Conservation (phyloP, 257 asterid genomes). For the Plantago elongata region DNA sequence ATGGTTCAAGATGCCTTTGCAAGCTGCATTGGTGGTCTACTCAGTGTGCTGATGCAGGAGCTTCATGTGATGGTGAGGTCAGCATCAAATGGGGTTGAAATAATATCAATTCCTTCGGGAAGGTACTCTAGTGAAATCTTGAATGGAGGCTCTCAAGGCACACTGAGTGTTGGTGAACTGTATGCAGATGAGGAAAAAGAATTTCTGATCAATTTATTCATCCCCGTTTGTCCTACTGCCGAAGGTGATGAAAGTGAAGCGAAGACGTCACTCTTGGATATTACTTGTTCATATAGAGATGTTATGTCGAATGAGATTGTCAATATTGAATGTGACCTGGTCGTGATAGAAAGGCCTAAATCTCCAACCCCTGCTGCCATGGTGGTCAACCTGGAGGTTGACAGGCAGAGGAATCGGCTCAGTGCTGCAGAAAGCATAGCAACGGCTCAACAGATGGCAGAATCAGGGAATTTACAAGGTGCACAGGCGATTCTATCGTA, state of each 20-base stretch:
- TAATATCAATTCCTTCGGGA: slow-evolving; percentile 23
- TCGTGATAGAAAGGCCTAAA: slow-evolving; percentile 23
- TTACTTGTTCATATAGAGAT: slow-evolving; percentile 25
- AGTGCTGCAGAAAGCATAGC: slow-evolving; percentile 25
- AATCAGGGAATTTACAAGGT: slow-evolving; percentile 20
- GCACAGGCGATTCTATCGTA: slow-evolving; percentile 17
- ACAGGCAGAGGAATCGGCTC: slow-evolving; percentile 34
- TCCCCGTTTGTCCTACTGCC: slow-evolving; percentile 1
- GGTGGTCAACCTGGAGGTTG: slow-evolving; percentile 27
- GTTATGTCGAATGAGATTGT: slow-evolving; percentile 18
- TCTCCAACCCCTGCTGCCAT: slow-evolving; percentile 4
- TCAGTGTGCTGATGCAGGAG: slow-evolving; percentile 27
- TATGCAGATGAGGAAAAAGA: slow-evolving; percentile 32
- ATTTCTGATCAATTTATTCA: slow-evolving; percentile 21
- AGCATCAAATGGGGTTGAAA: slow-evolving; percentile 24
- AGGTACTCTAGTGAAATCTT: slow-evolving; percentile 22
- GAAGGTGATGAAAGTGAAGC: slow-evolving; percentile 8
- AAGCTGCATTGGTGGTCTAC: slow-evolving; percentile 30
- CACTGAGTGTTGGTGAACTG: slow-evolving; percentile 19
- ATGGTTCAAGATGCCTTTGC: slow-evolving; percentile 33
- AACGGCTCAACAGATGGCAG: slow-evolving; percentile 34
- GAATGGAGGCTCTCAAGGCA: slow-evolving; percentile 18
- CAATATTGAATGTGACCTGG: slow-evolving; percentile 24
- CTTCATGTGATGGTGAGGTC: slow-evolving; percentile 15
- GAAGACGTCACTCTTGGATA: slow-evolving; percentile 22